Evolutionary conservation across 106 monocot species (phyloP).

Genomic region (Phalaenopsis aphrodite): DNA sequence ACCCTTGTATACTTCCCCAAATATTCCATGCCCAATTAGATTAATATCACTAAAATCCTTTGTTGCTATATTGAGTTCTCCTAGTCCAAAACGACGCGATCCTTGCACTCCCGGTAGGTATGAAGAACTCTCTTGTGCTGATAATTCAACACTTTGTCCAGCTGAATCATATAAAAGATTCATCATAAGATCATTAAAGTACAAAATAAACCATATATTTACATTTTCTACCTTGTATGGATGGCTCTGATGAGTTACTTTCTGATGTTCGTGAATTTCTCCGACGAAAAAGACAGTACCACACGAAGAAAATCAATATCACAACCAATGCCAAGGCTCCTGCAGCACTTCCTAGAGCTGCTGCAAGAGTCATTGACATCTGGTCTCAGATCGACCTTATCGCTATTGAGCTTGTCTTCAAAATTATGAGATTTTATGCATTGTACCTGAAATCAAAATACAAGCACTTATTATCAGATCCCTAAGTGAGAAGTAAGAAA

Average conservation of each 20-base stretch:
- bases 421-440: slow-evolving; percentile 23
- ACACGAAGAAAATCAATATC: slow-evolving; percentile 21
- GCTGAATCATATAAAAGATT: slow-evolving; percentile 20
- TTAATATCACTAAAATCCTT: slow-evolving; percentile 66
- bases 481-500: background rate
- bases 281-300: slow-evolving; percentile 22
- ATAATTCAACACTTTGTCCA: slow-evolving; percentile 32
- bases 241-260: slow-evolving; percentile 58
- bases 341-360: slow-evolving; percentile 61
- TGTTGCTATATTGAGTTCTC: slow-evolving; percentile 76
- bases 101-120: slow-evolving; percentile 32
- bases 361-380: slow-evolving; percentile 74
- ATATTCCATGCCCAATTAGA: slow-evolving; percentile 74
- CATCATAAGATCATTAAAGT: no score
- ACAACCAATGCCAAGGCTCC: slow-evolving; percentile 63
- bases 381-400: slow-evolving; percentile 34
- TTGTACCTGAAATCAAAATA: slow-evolving; percentile 28
- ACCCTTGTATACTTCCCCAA: slow-evolving; percentile 92
- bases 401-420: slow-evolving; percentile 6
- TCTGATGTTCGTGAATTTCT: slow-evolving; percentile 44
- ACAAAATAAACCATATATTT: background rate
- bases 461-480: background rate
- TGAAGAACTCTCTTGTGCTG: slow-evolving; percentile 21
- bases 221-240: slow-evolving; percentile 39
- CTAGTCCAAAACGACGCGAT: slow-evolving; percentile 43